phyloP scores from a whole-genome alignment of 805 yeast genomes.

The Myxozyma lipomycoides region DNA sequence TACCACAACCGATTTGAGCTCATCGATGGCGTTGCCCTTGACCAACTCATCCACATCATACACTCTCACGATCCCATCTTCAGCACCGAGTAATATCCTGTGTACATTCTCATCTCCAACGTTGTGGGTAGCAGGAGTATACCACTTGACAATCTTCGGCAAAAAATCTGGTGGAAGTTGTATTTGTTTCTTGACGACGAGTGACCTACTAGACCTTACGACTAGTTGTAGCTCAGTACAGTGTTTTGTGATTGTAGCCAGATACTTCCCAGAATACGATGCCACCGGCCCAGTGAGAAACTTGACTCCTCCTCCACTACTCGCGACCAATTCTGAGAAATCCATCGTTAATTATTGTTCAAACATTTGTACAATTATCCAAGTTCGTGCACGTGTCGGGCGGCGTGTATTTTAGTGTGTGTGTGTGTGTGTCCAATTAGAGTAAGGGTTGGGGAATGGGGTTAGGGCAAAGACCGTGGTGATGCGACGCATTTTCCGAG shows the following conservation, averaged over 20 bases:
- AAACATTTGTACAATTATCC: neutral
- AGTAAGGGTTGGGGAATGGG: no score
- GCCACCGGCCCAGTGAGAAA: neutral
- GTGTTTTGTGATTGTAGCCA: conserved; percentile 13
- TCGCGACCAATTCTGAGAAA: conserved; percentile 15
- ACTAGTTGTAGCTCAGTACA: conserved; percentile 2
- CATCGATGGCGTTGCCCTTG: conserved; percentile 7
- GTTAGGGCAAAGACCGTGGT: no score
- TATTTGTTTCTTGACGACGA: conserved; percentile 13
- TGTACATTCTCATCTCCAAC: conserved; percentile 11
- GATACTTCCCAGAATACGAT: conserved; percentile 15
- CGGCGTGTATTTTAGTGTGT: no score
- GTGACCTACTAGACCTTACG: conserved; percentile 13
- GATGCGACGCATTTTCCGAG: no score
- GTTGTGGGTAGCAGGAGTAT: conserved; percentile 5
- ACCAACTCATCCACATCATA: conserved; percentile 19
- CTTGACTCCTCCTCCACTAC: neutral
- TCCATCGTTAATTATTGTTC: conserved; percentile 7
- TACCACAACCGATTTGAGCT: conserved; percentile 12
- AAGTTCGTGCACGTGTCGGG: neutral
- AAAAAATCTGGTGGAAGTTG: conserved; percentile 14
- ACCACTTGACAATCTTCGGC: conserved; percentile 19
- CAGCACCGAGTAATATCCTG: conserved; percentile 21
- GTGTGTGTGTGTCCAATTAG: no score
- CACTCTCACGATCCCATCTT: conserved; percentile 17